These are phyloP conservation scores for Coemansia sp. DNA, from an alignment of 192 early-diverging fungal genomes.

Conservation along the genomic window DNA sequence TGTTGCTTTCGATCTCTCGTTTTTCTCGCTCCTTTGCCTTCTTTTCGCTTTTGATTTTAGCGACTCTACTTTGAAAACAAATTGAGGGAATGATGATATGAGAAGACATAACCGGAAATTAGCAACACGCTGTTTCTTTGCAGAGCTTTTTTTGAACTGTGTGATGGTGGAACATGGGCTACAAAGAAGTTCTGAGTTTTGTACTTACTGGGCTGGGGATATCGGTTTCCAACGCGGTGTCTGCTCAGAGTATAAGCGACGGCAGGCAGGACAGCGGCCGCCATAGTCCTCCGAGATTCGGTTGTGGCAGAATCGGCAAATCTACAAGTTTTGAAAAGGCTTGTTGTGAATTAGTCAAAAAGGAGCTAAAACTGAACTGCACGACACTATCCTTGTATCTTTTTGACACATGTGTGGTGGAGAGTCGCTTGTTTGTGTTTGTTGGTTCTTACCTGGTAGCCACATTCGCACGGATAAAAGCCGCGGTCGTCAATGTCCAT, in stretches of 20 bases:
- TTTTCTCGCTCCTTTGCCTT: slow-evolving; percentile 88
- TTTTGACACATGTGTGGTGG: background rate
- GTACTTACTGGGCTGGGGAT: slow-evolving; percentile 82
- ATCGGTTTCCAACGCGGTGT: slow-evolving; percentile 66
- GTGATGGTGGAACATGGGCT: too few species aligned
- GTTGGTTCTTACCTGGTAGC: slow-evolving; percentile 77
- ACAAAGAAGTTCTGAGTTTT: slow-evolving; percentile 2
- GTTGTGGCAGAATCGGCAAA: slow-evolving; percentile 99
- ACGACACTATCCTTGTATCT: background rate
- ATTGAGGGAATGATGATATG: slow-evolving; percentile 1
- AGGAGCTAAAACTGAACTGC: background rate
- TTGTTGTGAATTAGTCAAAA: background rate
- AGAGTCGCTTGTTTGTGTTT: background rate
- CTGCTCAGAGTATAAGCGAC: slow-evolving; percentile 87
- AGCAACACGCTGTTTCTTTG: too few species aligned
- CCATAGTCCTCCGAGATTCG: slow-evolving; percentile 94
- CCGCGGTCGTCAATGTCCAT: slow-evolving; percentile 94
- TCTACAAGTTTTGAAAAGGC: slow-evolving; percentile 57
- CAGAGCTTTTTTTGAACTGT: too few species aligned
- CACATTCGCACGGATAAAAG: slow-evolving; percentile 97
- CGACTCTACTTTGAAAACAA: slow-evolving; percentile 43
- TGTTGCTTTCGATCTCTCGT: slow-evolving; percentile 76
- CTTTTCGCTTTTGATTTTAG: slow-evolving; percentile 74
- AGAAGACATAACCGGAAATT: too few species aligned
- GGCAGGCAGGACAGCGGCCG: slow-evolving; percentile 92